phyloP scores from a whole-genome alignment of 768 basidiomycete genomes.

The Hericium coralloides region DNA sequence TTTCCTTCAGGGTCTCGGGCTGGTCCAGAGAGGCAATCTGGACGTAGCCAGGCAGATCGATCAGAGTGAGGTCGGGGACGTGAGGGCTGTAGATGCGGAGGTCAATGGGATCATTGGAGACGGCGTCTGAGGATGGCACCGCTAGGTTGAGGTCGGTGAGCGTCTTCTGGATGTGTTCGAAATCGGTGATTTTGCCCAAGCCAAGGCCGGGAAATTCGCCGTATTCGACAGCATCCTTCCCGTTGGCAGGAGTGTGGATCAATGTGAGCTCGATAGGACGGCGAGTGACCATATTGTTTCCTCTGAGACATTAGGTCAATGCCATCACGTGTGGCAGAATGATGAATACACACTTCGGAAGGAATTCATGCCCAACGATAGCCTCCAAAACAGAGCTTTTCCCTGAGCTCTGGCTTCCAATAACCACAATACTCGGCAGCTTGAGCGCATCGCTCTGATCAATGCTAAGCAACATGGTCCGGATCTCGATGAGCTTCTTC shows the following conservation, averaged over 20 bases:
- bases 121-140: conserved; percentile 81
- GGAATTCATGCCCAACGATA: conserved; percentile 94
- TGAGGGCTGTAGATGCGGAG: conserved; percentile 93
- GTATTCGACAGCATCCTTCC: conserved; percentile 61
- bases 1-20: conserved; percentile 88
- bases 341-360: conserved; percentile 78
- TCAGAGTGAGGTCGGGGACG: conserved; percentile 95
- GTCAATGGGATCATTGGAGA: conserved; percentile 93
- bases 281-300: conserved; percentile 98
- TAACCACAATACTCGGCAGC: conserved; percentile 94
- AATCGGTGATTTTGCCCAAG: conserved; percentile 84
- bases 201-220: conserved; percentile 92
- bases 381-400: conserved; percentile 98
- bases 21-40: conserved; percentile 94
- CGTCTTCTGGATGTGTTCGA: conserved; percentile 84
- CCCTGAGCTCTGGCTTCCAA: conserved; percentile 96
- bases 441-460: conserved; percentile 94
- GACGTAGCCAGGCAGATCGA: conserved; percentile 96
- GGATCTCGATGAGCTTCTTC: conserved; percentile 90
- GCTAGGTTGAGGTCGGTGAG: conserved; percentile 93
- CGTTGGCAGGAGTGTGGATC: conserved; percentile 74
- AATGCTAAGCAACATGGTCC: conserved; percentile 89
- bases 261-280: conserved; percentile 97
- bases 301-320: conserved; percentile 38
- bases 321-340: conserved; percentile 1